phyloP scores from a whole-genome alignment of 768 basidiomycete genomes.

The Boletus sensibilis region DNA sequence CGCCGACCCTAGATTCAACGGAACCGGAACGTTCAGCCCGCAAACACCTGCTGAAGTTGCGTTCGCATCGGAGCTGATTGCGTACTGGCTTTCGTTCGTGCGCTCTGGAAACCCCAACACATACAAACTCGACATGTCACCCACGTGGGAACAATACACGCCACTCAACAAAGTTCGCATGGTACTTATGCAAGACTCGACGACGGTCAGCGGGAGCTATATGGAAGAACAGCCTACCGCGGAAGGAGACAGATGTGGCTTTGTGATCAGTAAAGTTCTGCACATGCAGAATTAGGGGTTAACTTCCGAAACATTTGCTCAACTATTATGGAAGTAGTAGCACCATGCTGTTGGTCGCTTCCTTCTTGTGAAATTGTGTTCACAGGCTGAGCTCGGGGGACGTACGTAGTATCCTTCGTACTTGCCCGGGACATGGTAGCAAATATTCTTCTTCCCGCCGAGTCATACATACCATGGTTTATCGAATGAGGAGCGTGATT shows the following conservation, averaged over 20 bases:
- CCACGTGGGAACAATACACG: conserved; percentile 46
- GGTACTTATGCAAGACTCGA: conserved; percentile 43
- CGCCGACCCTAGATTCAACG: conserved; percentile 41
- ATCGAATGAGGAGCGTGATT: neutral
- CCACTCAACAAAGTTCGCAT: conserved; percentile 36
- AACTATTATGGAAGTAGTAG: neutral
- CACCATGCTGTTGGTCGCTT: neutral
- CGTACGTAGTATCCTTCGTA: no score
- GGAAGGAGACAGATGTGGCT: conserved; percentile 40
- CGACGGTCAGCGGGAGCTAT: conserved; percentile 39
- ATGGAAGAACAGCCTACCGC: conserved; percentile 38
- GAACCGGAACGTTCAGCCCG: conserved; percentile 48
- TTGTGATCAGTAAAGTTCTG: conserved; percentile 35
- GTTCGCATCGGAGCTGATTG: conserved; percentile 59
- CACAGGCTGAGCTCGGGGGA: no score
- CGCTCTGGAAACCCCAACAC: conserved; percentile 56
- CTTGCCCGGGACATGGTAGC: neutral
- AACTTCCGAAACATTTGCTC: neutral
- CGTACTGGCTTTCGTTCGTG: conserved; percentile 67
- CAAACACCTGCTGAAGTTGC: conserved; percentile 46
- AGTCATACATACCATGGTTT: neutral
- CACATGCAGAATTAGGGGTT: conserved; percentile 36
- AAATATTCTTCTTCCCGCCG: neutral
- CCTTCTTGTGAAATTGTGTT: neutral
- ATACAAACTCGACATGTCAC: conserved; percentile 50